Conservation (phyloP, 768 basidiomycete species). For the Thelephora ganbajun region DNA sequence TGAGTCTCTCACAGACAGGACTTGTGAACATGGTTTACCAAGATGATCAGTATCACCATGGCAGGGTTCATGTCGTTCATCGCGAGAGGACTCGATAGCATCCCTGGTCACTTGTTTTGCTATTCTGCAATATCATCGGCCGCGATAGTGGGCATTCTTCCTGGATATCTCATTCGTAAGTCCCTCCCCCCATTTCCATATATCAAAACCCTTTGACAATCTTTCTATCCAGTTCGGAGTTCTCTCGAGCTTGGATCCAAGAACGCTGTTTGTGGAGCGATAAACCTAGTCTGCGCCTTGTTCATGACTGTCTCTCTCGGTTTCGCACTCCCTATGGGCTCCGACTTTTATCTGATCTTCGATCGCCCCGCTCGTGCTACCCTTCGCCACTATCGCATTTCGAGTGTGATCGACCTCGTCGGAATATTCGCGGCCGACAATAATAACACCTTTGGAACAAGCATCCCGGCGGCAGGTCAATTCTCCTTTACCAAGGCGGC, state of each 20-base stretch:
- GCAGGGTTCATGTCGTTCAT: slow-evolving; percentile 69
- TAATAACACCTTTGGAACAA: slow-evolving; percentile 24
- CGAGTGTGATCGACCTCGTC: slow-evolving; percentile 33
- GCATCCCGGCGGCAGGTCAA: slow-evolving; percentile 35
- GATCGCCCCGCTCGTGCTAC: slow-evolving; percentile 41
- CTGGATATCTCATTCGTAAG: slow-evolving; percentile 72
- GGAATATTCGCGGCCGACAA: slow-evolving; percentile 56
- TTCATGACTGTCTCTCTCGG: slow-evolving; percentile 75
- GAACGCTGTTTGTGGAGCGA: slow-evolving; percentile 68
- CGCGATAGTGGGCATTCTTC: slow-evolving; percentile 74
- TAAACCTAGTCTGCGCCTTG: slow-evolving; percentile 75
- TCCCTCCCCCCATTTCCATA: neutral
- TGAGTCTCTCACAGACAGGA: neutral
- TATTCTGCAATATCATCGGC: slow-evolving; percentile 83
- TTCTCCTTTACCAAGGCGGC: slow-evolving; percentile 51
- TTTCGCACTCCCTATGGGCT: slow-evolving; percentile 72
- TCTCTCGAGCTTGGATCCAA: slow-evolving; percentile 74
- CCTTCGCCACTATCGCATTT: slow-evolving; percentile 37
- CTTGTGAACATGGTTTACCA: slow-evolving; percentile 6
- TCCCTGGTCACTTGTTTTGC: slow-evolving; percentile 63
- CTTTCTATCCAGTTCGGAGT: slow-evolving; percentile 44
- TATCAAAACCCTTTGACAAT: slow-evolving; percentile 3
- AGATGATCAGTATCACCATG: slow-evolving; percentile 48
- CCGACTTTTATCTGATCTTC: slow-evolving; percentile 60
- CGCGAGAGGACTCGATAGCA: slow-evolving; percentile 71